Conservation (phyloP, 2,329 filamentous ascomycete species). For the Colletotrichum graminicola region DNA sequence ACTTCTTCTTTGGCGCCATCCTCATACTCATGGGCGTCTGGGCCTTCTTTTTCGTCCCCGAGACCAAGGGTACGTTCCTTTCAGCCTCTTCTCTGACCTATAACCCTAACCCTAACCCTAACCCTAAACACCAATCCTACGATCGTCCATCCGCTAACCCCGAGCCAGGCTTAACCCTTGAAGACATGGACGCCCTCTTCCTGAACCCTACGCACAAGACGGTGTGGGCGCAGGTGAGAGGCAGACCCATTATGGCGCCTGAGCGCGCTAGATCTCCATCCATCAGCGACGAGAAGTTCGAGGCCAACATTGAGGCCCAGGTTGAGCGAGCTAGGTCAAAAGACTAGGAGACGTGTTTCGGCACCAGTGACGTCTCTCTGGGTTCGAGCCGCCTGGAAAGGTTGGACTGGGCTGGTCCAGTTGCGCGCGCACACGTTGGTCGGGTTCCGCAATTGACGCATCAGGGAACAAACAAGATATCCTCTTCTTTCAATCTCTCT, state of each 20-base stretch:
- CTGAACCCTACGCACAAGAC: slow-evolving; percentile 49
- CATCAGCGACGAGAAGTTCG: slow-evolving; percentile 38
- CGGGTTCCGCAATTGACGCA: too few species aligned
- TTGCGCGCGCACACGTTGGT: too few species aligned
- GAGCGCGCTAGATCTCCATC: slow-evolving; percentile 32
- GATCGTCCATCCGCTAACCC: neutral
- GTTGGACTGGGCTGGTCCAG: too few species aligned
- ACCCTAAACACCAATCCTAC: too few species aligned
- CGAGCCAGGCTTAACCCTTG: slow-evolving; percentile 55
- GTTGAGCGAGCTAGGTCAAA: slow-evolving; percentile 31
- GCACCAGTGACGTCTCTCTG: too few species aligned
- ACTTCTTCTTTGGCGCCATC: slow-evolving; percentile 64
- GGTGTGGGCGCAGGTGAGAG: slow-evolving; percentile 47
- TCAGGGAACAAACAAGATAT: too few species aligned
- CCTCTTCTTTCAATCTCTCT: too few species aligned
- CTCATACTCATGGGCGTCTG: slow-evolving; percentile 61
- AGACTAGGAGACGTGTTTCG: neutral
- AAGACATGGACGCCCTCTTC: slow-evolving; percentile 59
- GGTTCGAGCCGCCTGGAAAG: too few species aligned
- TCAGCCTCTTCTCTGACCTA: too few species aligned
- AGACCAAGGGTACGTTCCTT: slow-evolving; percentile 58
- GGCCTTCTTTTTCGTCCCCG: slow-evolving; percentile 63
- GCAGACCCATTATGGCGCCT: slow-evolving; percentile 21
- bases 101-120: too few species aligned
- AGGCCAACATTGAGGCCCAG: slow-evolving; percentile 37